Base-by-base conservation (phyloP, 2,329 filamentous ascomycete species). In the Pyricularia grisea region DNA sequence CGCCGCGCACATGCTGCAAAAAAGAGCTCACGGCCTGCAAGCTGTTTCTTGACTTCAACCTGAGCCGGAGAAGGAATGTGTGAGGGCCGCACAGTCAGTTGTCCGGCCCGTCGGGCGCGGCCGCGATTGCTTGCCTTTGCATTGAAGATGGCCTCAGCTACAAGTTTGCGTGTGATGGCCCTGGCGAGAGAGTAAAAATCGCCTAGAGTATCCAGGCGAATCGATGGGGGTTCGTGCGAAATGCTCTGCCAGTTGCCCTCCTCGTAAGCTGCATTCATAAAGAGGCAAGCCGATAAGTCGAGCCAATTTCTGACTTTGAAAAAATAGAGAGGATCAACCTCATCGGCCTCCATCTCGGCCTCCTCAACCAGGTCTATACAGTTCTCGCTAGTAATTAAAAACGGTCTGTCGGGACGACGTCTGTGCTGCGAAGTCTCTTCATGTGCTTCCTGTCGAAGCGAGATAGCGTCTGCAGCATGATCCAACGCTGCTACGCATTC, bases 161-260 rank as follows among this genome's bases (percentile, higher is more conserved):
- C 81, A 1, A 97, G 79, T 14, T 91, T 85, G 70, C 86, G 87
- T 0, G 91, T 94, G 17, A 95, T 72, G 68, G 86, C 90, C 1
- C 91, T 76, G 0, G 85, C 82, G 1, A 97, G 78, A 10, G 86
- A 85, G 74, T 93, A 84, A 64, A 97, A 90, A 73, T 95, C 92
- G 5, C 87, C 84, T n/a, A 96, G 84, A 0, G 91, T 88, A 1
- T 92, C 93, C 7, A 88, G 86, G 72, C 90, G 88, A 27, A 97
- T 86, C 0, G 90, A 87, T 0, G 93, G 93, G 3, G 81, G 81
- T 69, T 86, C 83, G n/a, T 85, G 83, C 25, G 84, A 83, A 9
- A 91, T 73, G 58, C 81, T 82, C 42, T 80, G 81, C 92, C 92
- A 96, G 75, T 92, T 93, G 69, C 87, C 84, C 68, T 88, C 86